A percentile compares a stretch with the other conserved stretches of the same genome.
Conservation (phyloP, 306 rosid species). For the Prunus padus region DNA sequence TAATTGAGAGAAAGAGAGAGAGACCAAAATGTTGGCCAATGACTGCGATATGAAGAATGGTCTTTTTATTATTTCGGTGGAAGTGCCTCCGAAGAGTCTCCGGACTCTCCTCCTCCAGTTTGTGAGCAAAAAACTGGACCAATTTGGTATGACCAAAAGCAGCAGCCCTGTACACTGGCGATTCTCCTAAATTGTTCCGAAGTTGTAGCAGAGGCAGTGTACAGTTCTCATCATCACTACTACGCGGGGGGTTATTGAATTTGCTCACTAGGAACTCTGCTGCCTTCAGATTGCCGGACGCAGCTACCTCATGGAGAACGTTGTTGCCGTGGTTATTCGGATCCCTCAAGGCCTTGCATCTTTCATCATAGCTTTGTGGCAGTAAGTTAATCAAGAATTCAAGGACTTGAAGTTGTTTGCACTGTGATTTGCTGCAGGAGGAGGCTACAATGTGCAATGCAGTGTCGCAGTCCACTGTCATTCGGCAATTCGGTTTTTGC, state of each 20-base stretch:
- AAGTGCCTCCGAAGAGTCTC: not conserved
- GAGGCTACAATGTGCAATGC: slow-evolving; percentile 14
- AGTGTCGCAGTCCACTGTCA: slow-evolving; percentile 11
- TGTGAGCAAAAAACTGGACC: not conserved
- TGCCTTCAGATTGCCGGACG: not conserved
- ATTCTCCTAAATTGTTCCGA: slow-evolving; percentile 9
- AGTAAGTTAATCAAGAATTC: not conserved
- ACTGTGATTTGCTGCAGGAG: not conserved
- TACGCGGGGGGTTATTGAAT: not conserved
- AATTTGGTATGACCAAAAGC: slow-evolving; percentile 1
- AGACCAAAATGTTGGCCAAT: slow-evolving; percentile 1
- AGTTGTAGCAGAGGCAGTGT: not conserved
- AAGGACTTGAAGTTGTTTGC: not conserved
- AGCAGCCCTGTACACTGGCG: slow-evolving; percentile 24
- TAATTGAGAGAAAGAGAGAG: not conserved
- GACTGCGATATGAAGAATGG: slow-evolving; percentile 18
- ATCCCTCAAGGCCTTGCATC: not conserved
- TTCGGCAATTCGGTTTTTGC: too few relatives aligned
- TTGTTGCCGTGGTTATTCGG: not conserved
- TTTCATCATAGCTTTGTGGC: not conserved
- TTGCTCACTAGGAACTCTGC: not conserved
- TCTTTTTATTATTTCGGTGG: not conserved
- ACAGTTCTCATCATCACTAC: too few relatives aligned
- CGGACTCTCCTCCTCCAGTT: not conserved
- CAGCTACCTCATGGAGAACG: slow-evolving; percentile 17